Conservation (phyloP, 176 grass and related monocot genomes). For the Phoenix roebelenii region DNA sequence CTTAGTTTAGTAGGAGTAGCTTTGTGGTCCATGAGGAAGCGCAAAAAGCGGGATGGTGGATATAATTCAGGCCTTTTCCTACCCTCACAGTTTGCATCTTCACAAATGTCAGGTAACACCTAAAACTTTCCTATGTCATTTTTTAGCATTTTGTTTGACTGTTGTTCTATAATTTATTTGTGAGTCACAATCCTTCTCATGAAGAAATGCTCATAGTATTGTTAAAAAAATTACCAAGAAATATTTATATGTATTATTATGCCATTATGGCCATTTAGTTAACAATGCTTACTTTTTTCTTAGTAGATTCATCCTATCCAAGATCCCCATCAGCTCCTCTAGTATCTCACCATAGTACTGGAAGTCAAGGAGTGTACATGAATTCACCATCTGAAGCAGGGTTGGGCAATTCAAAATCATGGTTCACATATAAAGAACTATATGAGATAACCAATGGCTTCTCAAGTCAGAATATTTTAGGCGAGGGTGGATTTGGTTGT, state of each 20-base stretch:
- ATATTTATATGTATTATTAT: too few relatives aligned
- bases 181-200: too few relatives aligned
- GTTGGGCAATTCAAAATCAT: conserved; percentile 46
- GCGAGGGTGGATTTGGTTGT: conserved; percentile 91
- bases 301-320: conserved; percentile 1
- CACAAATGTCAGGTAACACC: conserved; percentile 48
- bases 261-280: too few relatives aligned
- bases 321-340: conserved; percentile 15
- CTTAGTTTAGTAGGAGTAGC: conserved; percentile 34
- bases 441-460: conserved; percentile 74
- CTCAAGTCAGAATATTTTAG: conserved; percentile 52
- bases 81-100: conserved; percentile 32
- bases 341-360: conserved; percentile 12
- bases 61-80: conserved; percentile 49
- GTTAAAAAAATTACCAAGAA: too few relatives aligned
- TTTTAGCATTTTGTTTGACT: neutral
- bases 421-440: conserved; percentile 67
- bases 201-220: too few relatives aligned
- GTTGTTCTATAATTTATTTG: too few relatives aligned
- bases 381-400: too few relatives aligned
- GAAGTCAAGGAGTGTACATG: conserved; percentile 3
- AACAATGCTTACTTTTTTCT: neutral
- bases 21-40: conserved; percentile 41
- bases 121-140: neutral
- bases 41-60: conserved; percentile 30